phyloP scores from a whole-genome alignment of 768 basidiomycete genomes.

The Phlebiopsis flavidoalba region DNA sequence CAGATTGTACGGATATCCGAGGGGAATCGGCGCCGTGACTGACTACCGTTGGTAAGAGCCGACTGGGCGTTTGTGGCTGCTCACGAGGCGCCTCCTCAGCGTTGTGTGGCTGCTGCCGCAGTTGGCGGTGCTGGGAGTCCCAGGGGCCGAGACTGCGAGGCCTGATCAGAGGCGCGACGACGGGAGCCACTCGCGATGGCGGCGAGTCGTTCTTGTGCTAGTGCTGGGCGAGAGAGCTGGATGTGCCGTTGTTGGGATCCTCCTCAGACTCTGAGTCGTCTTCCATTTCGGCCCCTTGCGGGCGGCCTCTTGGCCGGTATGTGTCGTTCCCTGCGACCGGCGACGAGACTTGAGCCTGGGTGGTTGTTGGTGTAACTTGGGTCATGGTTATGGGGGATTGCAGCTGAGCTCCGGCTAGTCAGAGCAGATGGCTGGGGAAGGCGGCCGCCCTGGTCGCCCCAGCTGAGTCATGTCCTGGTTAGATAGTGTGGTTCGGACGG shows the following conservation, averaged over 20 bases:
- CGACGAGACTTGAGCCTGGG: slow-evolving; percentile 24
- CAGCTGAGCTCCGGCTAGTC: slow-evolving; percentile 53
- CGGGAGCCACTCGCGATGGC: slow-evolving; percentile 41
- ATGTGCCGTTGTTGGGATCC: slow-evolving; percentile 43
- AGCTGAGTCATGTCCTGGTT: slow-evolving; percentile 41
- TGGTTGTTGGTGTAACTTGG: slow-evolving; percentile 26
- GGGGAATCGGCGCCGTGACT: slow-evolving; percentile 33
- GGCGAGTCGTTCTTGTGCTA: slow-evolving; percentile 63
- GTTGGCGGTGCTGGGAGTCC: slow-evolving; percentile 39
- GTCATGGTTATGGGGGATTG: slow-evolving; percentile 53
- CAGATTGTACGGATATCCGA: slow-evolving; percentile 68
- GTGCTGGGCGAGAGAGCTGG: slow-evolving; percentile 55
- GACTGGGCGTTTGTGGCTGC: slow-evolving; percentile 20
- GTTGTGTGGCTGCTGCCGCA: slow-evolving; percentile 52
- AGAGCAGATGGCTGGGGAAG: slow-evolving; percentile 26
- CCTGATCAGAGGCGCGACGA: slow-evolving; percentile 35
- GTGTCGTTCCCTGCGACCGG: slow-evolving; percentile 22
- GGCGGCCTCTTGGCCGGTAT: slow-evolving; percentile 63
- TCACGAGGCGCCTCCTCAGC: slow-evolving; percentile 7
- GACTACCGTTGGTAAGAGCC: slow-evolving; percentile 28
- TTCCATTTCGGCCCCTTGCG: slow-evolving; percentile 62
- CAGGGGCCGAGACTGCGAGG: slow-evolving; percentile 1
- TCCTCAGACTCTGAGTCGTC: slow-evolving; percentile 50
- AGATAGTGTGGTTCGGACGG: slow-evolving; percentile 49
- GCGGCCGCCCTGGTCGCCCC: slow-evolving; percentile 13